phyloP scores from a whole-genome alignment of 2,329 filamentous ascomycete species.

The Aspergillus ruber region DNA sequence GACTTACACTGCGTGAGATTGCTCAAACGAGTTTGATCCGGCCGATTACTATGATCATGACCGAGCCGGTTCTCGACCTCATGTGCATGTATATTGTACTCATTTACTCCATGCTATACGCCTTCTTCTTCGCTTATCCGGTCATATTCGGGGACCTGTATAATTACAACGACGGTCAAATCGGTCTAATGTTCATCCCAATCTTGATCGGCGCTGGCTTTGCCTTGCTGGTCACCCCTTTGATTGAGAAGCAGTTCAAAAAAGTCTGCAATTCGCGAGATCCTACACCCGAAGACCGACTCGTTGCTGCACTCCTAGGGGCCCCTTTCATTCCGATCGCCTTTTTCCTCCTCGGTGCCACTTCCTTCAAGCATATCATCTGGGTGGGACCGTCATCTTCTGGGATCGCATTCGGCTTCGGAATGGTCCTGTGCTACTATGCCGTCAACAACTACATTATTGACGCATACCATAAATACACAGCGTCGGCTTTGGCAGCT shows the following conservation, averaged over 20 bases:
- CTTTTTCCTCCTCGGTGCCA: conserved; percentile 58
- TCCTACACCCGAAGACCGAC: conserved; percentile 65
- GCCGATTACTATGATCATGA: conserved; percentile 72
- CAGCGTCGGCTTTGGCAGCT: conserved; percentile 39
- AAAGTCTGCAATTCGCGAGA: conserved; percentile 52
- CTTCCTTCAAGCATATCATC: conserved; percentile 51
- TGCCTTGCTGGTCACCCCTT: conserved; percentile 25
- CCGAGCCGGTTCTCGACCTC: conserved; percentile 30
- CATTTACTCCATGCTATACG: conserved; percentile 44
- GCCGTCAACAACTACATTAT: conserved; percentile 68
- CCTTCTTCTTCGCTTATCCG: conserved; percentile 45
- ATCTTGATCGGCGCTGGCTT: conserved; percentile 28
- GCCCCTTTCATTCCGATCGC: conserved; percentile 63
- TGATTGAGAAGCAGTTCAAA: conserved; percentile 70
- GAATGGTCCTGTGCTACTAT: conserved; percentile 75
- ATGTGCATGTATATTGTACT: conserved; percentile 71
- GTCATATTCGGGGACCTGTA: conserved; percentile 70
- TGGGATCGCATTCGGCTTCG: conserved; percentile 65
- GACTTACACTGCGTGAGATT: conserved; percentile 20
- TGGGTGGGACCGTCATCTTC: conserved; percentile 53
- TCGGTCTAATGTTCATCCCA: conserved; percentile 38
- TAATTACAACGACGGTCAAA: conserved; percentile 27
- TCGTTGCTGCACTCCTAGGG: conserved; percentile 67
- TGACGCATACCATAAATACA: conserved; percentile 48
- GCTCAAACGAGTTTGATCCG: conserved; percentile 66